Percentiles rank a stretch among this genome's conserved stretches.
These are phyloP conservation scores for Cryptococcus sp. DNA, from an alignment of 1,284 basidiomycete genomes.

Conservation along the genomic window DNA sequence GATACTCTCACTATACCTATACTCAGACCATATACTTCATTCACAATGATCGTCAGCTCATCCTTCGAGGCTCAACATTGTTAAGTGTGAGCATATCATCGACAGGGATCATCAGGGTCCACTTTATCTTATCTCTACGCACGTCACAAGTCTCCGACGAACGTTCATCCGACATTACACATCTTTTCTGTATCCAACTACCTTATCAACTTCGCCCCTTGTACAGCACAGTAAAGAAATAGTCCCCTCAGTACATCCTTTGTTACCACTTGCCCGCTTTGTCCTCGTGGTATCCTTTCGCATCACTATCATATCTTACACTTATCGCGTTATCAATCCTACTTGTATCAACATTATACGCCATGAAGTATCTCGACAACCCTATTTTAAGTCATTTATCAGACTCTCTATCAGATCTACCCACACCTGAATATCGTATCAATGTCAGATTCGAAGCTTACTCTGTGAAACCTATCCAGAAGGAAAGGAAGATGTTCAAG, in stretches of 20 bases:
- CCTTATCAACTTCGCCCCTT: no score
- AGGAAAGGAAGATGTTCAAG: slow-evolving; percentile 95
- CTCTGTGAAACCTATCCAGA: slow-evolving; percentile 94
- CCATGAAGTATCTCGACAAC: slow-evolving; percentile 87
- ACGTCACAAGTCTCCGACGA: neutral
- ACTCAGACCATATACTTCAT: neutral
- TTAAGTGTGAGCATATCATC: neutral
- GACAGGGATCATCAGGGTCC: neutral
- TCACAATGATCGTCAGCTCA: slow-evolving; percentile 14
- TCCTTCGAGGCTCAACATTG: slow-evolving; percentile 10
- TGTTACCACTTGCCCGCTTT: no score
- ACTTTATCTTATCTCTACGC: neutral
- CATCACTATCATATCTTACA: neutral
- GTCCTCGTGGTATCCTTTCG: no score
- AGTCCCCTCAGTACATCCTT: no score
- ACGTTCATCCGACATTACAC: neutral
- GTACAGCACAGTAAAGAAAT: no score
- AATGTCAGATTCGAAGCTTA: slow-evolving; percentile 94
- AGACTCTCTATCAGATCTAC: slow-evolving; percentile 61
- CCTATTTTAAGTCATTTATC: slow-evolving; percentile 74
- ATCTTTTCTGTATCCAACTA: neutral
- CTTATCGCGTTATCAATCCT: neutral
- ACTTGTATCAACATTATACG: slow-evolving; percentile 6
- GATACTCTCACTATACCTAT: neutral
- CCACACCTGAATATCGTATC: slow-evolving; percentile 83